These are phyloP conservation scores for Camellia japonica DNA, from an alignment of 148 eudicot genomes.

Conservation along the genomic window DNA sequence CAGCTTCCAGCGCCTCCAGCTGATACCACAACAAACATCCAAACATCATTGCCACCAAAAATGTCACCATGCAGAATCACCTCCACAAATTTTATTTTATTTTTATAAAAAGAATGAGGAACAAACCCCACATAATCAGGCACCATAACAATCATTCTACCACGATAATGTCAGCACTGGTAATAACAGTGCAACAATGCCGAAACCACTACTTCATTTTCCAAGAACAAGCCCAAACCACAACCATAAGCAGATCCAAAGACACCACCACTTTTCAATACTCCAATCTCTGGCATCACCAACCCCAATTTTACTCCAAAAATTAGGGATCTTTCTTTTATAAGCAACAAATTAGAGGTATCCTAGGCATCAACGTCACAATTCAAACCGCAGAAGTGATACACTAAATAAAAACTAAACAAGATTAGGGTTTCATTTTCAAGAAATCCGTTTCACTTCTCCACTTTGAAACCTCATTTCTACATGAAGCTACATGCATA, in stretches of 20 bases:
- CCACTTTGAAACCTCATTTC: background rate
- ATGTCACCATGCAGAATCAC: background rate
- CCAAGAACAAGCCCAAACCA: background rate
- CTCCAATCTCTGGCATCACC: background rate
- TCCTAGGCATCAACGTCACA: background rate
- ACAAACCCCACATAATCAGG: background rate
- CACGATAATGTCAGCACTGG: background rate
- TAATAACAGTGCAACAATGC: background rate
- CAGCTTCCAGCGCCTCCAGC: background rate
- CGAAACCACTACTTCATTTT: background rate
- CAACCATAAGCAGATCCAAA: background rate
- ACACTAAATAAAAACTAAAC: background rate
- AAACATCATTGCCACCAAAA: background rate
- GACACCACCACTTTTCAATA: background rate
- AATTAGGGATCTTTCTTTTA: background rate
- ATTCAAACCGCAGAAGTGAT: background rate
- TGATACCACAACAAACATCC: slow-evolving; percentile 3
- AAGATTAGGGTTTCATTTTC: background rate
- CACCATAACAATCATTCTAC: background rate
- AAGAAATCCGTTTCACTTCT: background rate
- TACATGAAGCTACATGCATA: background rate
- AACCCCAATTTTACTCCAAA: background rate
- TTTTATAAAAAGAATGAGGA: background rate
- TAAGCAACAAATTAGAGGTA: no score
- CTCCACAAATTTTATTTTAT: background rate